Base-by-base conservation (phyloP, 192 early-diverging fungal species). In the Entomortierella beljakovae region DNA sequence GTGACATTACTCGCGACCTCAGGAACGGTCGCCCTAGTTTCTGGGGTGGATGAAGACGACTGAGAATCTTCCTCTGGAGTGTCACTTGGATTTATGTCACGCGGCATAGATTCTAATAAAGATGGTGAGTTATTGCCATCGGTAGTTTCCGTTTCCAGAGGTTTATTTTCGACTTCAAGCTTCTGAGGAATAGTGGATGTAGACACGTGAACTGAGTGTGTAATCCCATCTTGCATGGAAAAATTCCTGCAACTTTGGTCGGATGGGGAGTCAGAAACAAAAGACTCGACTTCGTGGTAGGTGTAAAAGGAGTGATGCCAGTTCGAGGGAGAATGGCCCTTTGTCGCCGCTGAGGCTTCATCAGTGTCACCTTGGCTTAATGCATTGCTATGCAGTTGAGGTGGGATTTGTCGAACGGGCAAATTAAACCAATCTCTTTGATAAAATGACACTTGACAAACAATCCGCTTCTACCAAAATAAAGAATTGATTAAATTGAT, bases 381-480 rank as follows among this genome's bases (percentile, higher is more conserved):
- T 46, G 43, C 15, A 20, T 46, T 46, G 6, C 7, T 6, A 40
- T 40, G 7, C 37, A 40, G 37, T 13, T 13, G 37, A 40, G 13
- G 7, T 40, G 6, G 37, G 13, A 9, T 6, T 40, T 40, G 37
- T 6, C 37, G 7, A 40, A 46, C 15, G 20, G 43, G 15, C 43
- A 20, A 15, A 10, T 11, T 46, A 20, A 15, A 46, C 20, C 15
- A 3, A 15, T 20, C 15, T 18, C 57, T 49, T 25, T 57, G 61
- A 65, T 61, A 76, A 20, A 70, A 70, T 26, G 49, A 57, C 33
- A 65, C 64, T 53, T 65, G 63, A 50, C 51, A 73, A 40, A 60
- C 57, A 16, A 64, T 70, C 61, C 46, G 49, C 6, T 51, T 57
- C 71, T 71, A 57, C 23, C n/a, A 57, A 9, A 59, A 66, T 43